Percentiles rank a stretch among this genome's conserved stretches.
These are phyloP conservation scores for Sporothrix luriei DNA, from an alignment of 2,329 filamentous ascomycete genomes.

Conservation along the genomic window DNA sequence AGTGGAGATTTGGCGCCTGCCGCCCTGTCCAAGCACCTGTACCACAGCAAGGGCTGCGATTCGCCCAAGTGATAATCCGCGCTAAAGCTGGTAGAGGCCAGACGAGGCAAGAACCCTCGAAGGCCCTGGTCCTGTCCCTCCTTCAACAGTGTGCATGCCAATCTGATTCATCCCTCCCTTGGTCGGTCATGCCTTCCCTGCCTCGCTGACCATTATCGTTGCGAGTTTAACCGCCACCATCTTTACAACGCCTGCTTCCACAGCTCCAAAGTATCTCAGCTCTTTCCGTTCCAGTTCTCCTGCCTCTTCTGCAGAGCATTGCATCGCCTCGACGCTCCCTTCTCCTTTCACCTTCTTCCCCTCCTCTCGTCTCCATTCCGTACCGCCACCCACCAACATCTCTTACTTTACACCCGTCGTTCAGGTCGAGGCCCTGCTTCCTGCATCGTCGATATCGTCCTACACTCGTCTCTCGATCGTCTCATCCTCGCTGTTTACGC, in stretches of 20 bases:
- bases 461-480: background rate
- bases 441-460: background rate
- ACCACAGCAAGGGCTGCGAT: conserved; percentile 28
- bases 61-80: conserved; percentile 17
- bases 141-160: conserved; percentile 1
- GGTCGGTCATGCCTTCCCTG: background rate
- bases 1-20: conserved; percentile 16
- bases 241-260: background rate
- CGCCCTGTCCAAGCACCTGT: conserved; percentile 13
- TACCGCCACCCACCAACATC: background rate
- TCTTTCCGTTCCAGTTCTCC: background rate
- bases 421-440: too few relatives aligned
- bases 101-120: conserved; percentile 10
- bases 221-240: conserved; percentile 5
- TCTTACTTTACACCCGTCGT: background rate
- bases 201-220: conserved; percentile 3
- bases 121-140: background rate
- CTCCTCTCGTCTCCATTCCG: background rate
- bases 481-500: conserved; percentile 30
- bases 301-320: background rate
- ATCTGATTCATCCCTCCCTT: conserved; percentile 8
- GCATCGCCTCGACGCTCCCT: background rate
- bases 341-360: background rate
- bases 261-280: background rate
- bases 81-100: conserved; percentile 14